Evolutionary conservation across 352 stramenopile species (phyloP).

Genomic region (Pelagophyceae sp.): DNA sequence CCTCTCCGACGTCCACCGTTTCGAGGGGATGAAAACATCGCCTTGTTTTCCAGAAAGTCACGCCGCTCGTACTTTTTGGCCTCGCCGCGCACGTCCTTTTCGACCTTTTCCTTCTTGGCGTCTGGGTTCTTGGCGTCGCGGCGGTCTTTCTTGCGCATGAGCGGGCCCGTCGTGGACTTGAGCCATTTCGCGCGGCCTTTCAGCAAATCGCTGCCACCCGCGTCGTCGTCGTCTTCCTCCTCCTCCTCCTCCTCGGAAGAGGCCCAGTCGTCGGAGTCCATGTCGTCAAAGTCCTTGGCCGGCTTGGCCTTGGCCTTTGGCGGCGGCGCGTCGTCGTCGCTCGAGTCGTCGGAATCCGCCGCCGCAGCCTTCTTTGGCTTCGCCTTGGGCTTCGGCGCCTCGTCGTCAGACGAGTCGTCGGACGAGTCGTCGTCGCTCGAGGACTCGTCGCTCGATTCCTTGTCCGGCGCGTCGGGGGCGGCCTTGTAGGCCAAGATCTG

Average conservation of each 20-base stretch:
- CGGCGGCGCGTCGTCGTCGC: slow-evolving; percentile 33
- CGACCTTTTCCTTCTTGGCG: slow-evolving; percentile 3
- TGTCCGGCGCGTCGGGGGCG: slow-evolving; percentile 64
- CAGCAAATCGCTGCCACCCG: no score
- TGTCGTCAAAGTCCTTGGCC: slow-evolving; percentile 23
- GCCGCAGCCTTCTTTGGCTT: no score
- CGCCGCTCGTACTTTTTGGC: background rate
- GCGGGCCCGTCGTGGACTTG: no score
- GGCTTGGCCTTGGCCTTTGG: background rate
- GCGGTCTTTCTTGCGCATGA: no score
- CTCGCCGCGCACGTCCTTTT: background rate
- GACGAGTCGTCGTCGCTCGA: background rate
- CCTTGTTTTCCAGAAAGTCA: no score
- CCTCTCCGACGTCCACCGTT: no score
- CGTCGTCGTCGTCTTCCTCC: slow-evolving; percentile 54
- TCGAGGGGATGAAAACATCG: background rate
- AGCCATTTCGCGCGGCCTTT: slow-evolving; percentile 90
- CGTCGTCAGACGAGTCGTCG: slow-evolving; percentile 25
- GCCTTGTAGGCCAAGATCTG: slow-evolving; percentile 78
- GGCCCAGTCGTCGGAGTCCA: slow-evolving; percentile 39
- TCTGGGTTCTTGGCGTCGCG: slow-evolving; percentile 38
- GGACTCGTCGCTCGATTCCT: slow-evolving; percentile 24
- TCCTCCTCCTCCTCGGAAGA: slow-evolving; percentile 58
- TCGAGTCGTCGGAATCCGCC: slow-evolving; percentile 25
- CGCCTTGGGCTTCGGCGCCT: slow-evolving; percentile 29